These are phyloP conservation scores for Parmales sp. DNA, from an alignment of 108 stramenopile genomes.

Conservation along the genomic window DNA sequence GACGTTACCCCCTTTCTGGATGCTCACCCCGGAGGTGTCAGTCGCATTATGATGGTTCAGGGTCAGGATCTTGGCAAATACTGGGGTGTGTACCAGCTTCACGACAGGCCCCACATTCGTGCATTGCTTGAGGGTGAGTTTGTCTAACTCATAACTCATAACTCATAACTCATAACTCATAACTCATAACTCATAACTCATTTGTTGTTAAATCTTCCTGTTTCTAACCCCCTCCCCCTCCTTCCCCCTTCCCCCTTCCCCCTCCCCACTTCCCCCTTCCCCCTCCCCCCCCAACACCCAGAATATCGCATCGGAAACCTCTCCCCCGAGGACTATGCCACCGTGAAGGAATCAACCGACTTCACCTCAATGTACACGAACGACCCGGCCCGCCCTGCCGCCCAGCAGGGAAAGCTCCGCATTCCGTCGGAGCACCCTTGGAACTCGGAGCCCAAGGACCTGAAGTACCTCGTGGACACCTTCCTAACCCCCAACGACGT, in stretches of 20 bases:
- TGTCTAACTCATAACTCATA: background rate
- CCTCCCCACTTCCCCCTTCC: too few relatives aligned
- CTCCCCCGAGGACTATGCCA: constrained; percentile 23
- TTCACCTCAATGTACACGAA: constrained; percentile 33
- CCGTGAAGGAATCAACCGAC: background rate
- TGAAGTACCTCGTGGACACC: constrained; percentile 44
- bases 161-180: background rate
- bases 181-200: background rate
- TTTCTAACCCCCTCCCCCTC: background rate
- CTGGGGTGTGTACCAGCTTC: constrained; percentile 55
- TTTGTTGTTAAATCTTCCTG: background rate
- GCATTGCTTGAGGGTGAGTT: constrained; percentile 27
- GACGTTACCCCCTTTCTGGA: constrained; percentile 57
- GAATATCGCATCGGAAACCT: constrained; percentile 33
- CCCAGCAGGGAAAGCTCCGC: constrained; percentile 26
- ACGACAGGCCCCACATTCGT: constrained; percentile 33
- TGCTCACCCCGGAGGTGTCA: constrained; percentile 43
- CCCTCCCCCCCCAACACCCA: too few relatives aligned
- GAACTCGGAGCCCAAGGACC: constrained; percentile 54
- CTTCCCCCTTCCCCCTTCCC: background rate
- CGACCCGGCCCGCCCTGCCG: constrained; percentile 49
- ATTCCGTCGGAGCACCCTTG: too few relatives aligned
- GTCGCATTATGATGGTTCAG: constrained; percentile 64
- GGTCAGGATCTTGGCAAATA: constrained; percentile 66
- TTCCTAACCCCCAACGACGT: constrained; percentile 65